Conservation (phyloP, 345 rosid genomes). For the Moricandia arvensis region DNA sequence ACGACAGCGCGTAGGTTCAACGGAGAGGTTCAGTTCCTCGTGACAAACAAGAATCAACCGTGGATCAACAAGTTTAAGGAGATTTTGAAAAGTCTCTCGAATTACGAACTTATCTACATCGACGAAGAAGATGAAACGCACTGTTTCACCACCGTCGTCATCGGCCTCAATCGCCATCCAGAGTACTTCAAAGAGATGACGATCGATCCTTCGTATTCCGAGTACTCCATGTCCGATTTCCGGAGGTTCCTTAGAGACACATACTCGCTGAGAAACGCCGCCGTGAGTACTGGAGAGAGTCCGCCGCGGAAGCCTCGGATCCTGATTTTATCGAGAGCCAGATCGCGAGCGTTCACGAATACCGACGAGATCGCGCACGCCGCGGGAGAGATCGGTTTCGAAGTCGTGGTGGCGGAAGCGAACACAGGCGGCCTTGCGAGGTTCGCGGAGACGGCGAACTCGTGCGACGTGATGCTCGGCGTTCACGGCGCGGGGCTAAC, state of each 20-base stretch:
- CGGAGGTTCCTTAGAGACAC: conserved; percentile 47
- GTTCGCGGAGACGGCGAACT: conserved; percentile 52
- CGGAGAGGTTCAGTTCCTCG: conserved; percentile 59
- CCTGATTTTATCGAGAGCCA: conserved; percentile 56
- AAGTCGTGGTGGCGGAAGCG: conserved; percentile 59
- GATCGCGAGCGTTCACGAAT: conserved; percentile 57
- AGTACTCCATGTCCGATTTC: conserved; percentile 59
- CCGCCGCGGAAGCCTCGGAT: conserved; percentile 47
- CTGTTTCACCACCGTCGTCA: conserved; percentile 53
- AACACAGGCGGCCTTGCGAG: conserved; percentile 41
- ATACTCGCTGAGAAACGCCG: conserved; percentile 47
- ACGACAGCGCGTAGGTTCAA: conserved; percentile 53
- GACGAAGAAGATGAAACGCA: conserved; percentile 50
- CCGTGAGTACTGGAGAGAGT: conserved; percentile 22
- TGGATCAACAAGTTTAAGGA: conserved; percentile 56
- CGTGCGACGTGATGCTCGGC: conserved; percentile 80
- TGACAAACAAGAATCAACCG: conserved; percentile 45
- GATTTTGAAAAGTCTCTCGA: conserved; percentile 47
- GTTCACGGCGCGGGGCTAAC: conserved; percentile 89
- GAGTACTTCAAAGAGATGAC: conserved; percentile 47
- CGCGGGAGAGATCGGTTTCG: conserved; percentile 48
- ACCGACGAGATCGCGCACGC: conserved; percentile 40
- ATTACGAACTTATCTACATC: conserved; percentile 51
- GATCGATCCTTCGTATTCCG: conserved; percentile 53
- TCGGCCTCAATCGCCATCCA: conserved; percentile 61